A percentile compares a stretch with the other conserved stretches of the same genome.
Evolutionary conservation across 192 early-diverging fungal species (phyloP).

Genomic region (Gonapodya prolifera): DNA sequence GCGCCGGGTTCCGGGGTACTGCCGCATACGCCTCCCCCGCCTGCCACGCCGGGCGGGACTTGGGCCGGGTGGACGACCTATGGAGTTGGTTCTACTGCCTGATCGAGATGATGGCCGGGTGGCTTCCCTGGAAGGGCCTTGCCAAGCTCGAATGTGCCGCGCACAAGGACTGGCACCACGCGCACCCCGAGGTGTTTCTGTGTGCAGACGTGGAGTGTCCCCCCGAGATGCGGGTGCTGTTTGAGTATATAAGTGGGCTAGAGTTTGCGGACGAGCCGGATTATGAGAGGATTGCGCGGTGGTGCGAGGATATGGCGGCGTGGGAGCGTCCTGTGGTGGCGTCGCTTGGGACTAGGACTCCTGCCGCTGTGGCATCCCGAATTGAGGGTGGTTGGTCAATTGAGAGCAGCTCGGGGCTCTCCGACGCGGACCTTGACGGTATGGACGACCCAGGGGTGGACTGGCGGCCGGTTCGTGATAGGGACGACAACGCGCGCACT

Average conservation of each 20-base stretch:
- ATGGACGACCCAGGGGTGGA: neutral
- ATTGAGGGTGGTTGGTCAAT: neutral
- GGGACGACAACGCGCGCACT: neutral
- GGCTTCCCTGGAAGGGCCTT: conserved; percentile 41
- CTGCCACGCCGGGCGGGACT: conserved; percentile 18
- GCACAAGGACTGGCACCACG: conserved; percentile 12
- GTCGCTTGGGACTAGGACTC: too few relatives aligned
- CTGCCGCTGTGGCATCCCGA: neutral
- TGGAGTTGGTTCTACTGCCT: conserved; percentile 42
- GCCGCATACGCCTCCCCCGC: conserved; percentile 29
- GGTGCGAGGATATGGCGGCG: conserved; percentile 12
- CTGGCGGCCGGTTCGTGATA: neutral
- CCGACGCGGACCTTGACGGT: neutral
- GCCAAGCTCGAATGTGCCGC: conserved; percentile 25
- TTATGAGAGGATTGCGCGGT: conserved; percentile 15
- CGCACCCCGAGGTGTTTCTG: conserved; percentile 15
- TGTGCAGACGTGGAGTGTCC: conserved; percentile 9
- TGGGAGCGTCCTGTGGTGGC: neutral
- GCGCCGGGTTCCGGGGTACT: conserved; percentile 45
- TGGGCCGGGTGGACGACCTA: conserved; percentile 42
- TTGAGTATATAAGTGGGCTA: conserved; percentile 16
- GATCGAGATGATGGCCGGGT: conserved; percentile 33
- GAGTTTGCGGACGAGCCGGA: conserved; percentile 21
- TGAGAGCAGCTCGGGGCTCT: neutral
- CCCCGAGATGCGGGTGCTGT: conserved; percentile 14